Evolutionary conservation across 352 stramenopile genomes (phyloP).

Genomic region (Globisporangium spinosum): DNA sequence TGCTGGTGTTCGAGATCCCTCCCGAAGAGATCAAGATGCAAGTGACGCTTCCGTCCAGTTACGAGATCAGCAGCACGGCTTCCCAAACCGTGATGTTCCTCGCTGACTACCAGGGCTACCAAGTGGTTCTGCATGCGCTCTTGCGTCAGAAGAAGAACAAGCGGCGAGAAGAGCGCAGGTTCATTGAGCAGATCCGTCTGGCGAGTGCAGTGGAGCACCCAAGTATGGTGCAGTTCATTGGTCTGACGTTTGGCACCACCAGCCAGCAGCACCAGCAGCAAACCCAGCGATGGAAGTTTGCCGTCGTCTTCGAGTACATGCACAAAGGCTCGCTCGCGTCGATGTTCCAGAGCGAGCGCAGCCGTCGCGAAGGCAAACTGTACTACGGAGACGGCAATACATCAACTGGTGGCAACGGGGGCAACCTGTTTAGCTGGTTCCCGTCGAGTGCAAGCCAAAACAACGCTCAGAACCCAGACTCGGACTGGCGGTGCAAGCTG

Average conservation of each 20-base stretch:
- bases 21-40: conserved; percentile 60
- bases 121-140: conserved; percentile 64
- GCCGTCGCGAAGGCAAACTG: conserved; percentile 51
- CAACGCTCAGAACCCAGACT: conserved; percentile 37
- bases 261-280: conserved; percentile 15
- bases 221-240: conserved; percentile 78
- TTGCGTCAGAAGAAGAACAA: conserved; percentile 42
- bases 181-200: conserved; percentile 67
- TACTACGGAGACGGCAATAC: conserved; percentile 33
- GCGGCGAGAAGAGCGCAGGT: conserved; percentile 40
- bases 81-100: conserved; percentile 33
- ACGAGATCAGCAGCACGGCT: conserved; percentile 14
- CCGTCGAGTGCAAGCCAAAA: conserved; percentile 25
- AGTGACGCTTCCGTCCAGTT: conserved; percentile 21
- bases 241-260: conserved; percentile 55
- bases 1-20: conserved; percentile 75
- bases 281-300: conserved; percentile 52
- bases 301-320: conserved; percentile 79
- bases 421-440: conserved; percentile 59
- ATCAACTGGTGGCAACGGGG: conserved; percentile 14
- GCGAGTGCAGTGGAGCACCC: conserved; percentile 56
- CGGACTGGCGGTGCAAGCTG: conserved; percentile 68
- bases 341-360: conserved; percentile 57
- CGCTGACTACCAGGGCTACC: conserved; percentile 68
- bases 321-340: conserved; percentile 49